Evolutionary conservation across 495 filamentous ascomycete genomes (phyloP).

Genomic region (Trichoderma virens): DNA sequence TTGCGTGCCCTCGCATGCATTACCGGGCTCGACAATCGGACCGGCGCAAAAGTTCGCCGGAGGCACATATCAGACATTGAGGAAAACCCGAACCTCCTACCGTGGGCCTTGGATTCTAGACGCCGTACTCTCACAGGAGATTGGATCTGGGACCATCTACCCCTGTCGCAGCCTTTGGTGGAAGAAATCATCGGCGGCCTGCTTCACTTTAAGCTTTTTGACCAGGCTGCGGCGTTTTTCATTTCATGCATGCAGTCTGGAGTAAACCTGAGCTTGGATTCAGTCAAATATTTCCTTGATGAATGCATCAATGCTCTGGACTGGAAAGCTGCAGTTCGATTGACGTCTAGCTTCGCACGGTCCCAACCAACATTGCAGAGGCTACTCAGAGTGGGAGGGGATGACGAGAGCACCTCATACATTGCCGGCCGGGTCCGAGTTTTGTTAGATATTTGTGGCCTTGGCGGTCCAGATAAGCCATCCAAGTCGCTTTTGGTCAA

Average conservation of each 20-base stretch:
- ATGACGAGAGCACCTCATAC: background rate
- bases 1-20: conserved; percentile 20
- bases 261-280: conserved; percentile 16
- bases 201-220: conserved; percentile 27
- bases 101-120: conserved; percentile 15
- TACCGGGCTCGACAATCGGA: conserved; percentile 18
- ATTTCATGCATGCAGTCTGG: conserved; percentile 24
- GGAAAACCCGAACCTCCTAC: background rate
- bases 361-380: background rate
- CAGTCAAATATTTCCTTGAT: conserved; percentile 27
- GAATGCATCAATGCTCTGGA: conserved; percentile 24
- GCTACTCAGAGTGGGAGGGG: background rate
- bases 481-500: background rate
- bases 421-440: background rate
- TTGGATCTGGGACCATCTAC: conserved; percentile 22
- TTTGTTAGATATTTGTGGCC: conserved; percentile 1
- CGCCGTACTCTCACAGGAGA: conserved; percentile 13
- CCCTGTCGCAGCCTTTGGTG: conserved; percentile 19
- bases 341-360: conserved; percentile 19
- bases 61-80: conserved; percentile 12
- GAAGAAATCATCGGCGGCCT: conserved; percentile 32
- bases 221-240: conserved; percentile 28
- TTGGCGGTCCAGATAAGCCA: background rate
- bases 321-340: conserved; percentile 20
- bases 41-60: conserved; percentile 18